Percentiles rank a stretch among this genome's conserved stretches.
Evolutionary conservation across 1,284 basidiomycete species (phyloP).

Genomic region (Bondarzewia mesenterica): DNA sequence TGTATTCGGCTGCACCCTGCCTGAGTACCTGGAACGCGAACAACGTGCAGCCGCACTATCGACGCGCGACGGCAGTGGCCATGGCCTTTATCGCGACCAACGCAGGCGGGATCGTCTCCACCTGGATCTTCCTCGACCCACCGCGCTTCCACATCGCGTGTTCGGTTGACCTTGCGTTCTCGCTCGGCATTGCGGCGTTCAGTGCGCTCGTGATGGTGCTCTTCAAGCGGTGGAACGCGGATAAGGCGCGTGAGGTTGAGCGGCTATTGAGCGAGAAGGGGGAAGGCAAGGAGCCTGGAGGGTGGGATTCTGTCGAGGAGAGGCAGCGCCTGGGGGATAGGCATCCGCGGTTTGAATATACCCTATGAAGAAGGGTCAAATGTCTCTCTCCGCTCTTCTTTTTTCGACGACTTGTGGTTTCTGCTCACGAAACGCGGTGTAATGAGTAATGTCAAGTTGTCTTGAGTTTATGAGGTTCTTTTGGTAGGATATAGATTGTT

Average conservation of each 20-base stretch:
- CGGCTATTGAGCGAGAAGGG: slow-evolving; percentile 5
- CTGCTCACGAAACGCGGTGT: too few relatives aligned
- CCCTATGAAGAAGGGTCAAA: not conserved
- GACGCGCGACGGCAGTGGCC: slow-evolving; percentile 49
- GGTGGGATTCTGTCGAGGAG: slow-evolving; percentile 12
- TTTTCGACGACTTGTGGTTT: too few relatives aligned
- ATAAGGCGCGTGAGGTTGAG: slow-evolving; percentile 7
- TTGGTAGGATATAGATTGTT: too few relatives aligned
- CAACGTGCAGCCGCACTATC: slow-evolving; percentile 47
- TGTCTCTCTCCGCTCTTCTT: too few relatives aligned
- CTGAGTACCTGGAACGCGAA: slow-evolving; percentile 47
- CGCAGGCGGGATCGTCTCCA: slow-evolving; percentile 30
- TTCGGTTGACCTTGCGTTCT: slow-evolving; percentile 10
- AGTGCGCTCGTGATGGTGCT: slow-evolving; percentile 7
- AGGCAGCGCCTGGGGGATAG: slow-evolving; percentile 11
- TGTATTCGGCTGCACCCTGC: slow-evolving; percentile 35
- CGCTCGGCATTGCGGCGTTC: slow-evolving; percentile 5
- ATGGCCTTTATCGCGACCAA: slow-evolving; percentile 47
- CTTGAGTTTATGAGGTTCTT: too few relatives aligned
- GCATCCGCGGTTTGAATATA: slow-evolving; percentile 14
- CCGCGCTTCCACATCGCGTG: slow-evolving; percentile 12
- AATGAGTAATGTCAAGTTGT: too few relatives aligned
- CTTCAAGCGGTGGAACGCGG: slow-evolving; percentile 1
- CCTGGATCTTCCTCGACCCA: slow-evolving; percentile 6
- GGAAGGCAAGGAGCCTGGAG: not conserved